Percentiles rank a stretch among this genome's conserved stretches.
phyloP scores from a whole-genome alignment of 495 filamentous ascomycete species.

The Penicillium taxi region DNA sequence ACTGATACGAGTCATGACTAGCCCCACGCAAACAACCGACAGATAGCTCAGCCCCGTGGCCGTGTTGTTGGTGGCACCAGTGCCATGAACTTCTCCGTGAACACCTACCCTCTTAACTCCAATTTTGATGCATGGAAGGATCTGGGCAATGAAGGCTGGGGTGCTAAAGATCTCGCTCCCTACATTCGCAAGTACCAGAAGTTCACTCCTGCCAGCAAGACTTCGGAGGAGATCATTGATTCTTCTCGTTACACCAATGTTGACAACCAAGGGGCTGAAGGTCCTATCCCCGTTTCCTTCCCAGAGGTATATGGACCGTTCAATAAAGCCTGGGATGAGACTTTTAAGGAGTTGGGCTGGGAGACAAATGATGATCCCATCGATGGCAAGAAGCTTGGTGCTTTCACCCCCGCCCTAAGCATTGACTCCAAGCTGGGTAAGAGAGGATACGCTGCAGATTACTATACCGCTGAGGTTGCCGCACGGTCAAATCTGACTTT shows the following conservation, averaged over 20 bases:
- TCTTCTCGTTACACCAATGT: conserved; percentile 10
- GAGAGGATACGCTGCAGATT: conserved; percentile 34
- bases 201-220: conserved; percentile 10
- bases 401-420: conserved; percentile 13
- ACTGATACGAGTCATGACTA: background rate
- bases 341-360: conserved; percentile 18
- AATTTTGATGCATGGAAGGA: conserved; percentile 42
- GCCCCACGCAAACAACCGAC: conserved; percentile 16
- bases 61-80: conserved; percentile 50
- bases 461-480: conserved; percentile 20
- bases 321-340: conserved; percentile 22
- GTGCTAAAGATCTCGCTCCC: conserved; percentile 36
- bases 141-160: conserved; percentile 47
- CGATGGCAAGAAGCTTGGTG: conserved; percentile 15
- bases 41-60: conserved; percentile 33
- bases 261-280: conserved; percentile 12
- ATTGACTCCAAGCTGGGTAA: conserved; percentile 17
- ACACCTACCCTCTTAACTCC: conserved; percentile 20
- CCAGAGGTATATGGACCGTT: conserved; percentile 16
- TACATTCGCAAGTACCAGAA: conserved; percentile 30
- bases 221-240: conserved; percentile 6
- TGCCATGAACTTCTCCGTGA: conserved; percentile 36
- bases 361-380: conserved; percentile 16
- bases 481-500: conserved; percentile 40
- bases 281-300: conserved; percentile 20